Evolutionary conservation across 176 grass and related monocot species (phyloP).

Genomic region (Metroxylon sagu): DNA sequence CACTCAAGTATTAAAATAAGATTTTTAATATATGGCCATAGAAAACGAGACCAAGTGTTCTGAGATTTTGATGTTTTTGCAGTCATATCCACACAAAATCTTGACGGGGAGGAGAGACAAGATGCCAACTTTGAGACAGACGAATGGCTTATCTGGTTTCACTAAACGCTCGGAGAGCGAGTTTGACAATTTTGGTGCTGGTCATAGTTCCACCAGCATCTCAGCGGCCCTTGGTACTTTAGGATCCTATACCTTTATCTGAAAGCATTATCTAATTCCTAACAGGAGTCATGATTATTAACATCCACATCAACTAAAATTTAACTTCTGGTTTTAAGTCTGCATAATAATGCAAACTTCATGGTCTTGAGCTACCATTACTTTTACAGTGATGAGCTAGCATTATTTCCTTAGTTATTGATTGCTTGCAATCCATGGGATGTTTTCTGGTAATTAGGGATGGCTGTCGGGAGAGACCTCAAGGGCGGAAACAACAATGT

Average conservation of each 20-base stretch:
- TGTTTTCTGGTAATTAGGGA: slow-evolving; percentile 26
- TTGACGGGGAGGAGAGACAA: slow-evolving; percentile 81
- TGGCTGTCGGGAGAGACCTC: slow-evolving; percentile 88
- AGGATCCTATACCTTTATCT: not conserved
- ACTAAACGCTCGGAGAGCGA: slow-evolving; percentile 84
- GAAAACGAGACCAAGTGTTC: too few species aligned
- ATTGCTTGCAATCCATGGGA: too few species aligned
- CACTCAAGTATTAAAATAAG: too few species aligned
- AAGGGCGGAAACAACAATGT: slow-evolving; percentile 89
- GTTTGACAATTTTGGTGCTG: slow-evolving; percentile 85
- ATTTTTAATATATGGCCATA: too few species aligned
- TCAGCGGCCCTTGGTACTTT: slow-evolving; percentile 74
- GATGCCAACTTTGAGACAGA: slow-evolving; percentile 96
- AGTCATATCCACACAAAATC: slow-evolving; percentile 99
- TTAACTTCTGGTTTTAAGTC: too few species aligned
- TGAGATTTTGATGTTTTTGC: slow-evolving; percentile 8
- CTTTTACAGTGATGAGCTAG: too few species aligned
- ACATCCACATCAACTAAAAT: too few species aligned
- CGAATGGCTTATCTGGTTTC: slow-evolving; percentile 78
- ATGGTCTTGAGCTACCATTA: too few species aligned
- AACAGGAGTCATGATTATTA: too few species aligned
- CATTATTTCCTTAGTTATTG: too few species aligned
- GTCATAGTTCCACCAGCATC: slow-evolving; percentile 94
- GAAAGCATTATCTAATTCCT: not conserved
- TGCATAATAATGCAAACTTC: too few species aligned